Conservation (phyloP, 768 basidiomycete genomes). For the Mycena rosella region DNA sequence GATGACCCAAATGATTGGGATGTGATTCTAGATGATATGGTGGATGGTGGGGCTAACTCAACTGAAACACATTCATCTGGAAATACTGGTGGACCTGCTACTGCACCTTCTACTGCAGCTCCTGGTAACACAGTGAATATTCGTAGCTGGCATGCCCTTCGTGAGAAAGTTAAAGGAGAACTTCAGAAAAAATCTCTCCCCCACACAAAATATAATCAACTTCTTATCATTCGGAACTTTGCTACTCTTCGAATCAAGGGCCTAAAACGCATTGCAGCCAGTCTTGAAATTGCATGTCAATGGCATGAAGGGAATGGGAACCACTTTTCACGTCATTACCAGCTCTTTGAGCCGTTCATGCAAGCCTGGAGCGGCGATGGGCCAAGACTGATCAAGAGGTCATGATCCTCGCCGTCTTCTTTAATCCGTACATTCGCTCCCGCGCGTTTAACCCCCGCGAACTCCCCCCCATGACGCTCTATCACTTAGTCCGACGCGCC, state of each 20-base stretch:
- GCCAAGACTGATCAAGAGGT: conserved; percentile 26
- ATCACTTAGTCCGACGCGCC: too few relatives aligned
- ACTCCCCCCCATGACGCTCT: not conserved
- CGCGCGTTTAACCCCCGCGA: not conserved
- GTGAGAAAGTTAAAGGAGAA: conserved; percentile 43
- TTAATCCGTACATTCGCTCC: not conserved
- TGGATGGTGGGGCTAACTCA: not conserved
- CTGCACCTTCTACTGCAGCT: too few relatives aligned
- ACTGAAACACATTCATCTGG: too few relatives aligned
- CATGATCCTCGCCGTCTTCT: conserved; percentile 23
- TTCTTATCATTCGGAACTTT: conserved; percentile 51
- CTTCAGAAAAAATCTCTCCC: conserved; percentile 35
- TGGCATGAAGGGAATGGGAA: conserved; percentile 50
- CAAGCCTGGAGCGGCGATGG: conserved; percentile 27
- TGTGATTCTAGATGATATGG: not conserved
- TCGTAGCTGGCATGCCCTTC: conserved; percentile 40
- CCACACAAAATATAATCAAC: conserved; percentile 46
- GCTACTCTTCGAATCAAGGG: conserved; percentile 52
- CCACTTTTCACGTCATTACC: conserved; percentile 47
- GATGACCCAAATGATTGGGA: too few relatives aligned
- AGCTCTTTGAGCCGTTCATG: too few relatives aligned
- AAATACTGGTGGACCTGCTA: too few relatives aligned
- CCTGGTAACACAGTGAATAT: not conserved
- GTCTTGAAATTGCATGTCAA: conserved; percentile 50
- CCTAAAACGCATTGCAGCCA: conserved; percentile 42